phyloP scores from a whole-genome alignment of 495 filamentous ascomycete species.

The Physcia stellaris region DNA sequence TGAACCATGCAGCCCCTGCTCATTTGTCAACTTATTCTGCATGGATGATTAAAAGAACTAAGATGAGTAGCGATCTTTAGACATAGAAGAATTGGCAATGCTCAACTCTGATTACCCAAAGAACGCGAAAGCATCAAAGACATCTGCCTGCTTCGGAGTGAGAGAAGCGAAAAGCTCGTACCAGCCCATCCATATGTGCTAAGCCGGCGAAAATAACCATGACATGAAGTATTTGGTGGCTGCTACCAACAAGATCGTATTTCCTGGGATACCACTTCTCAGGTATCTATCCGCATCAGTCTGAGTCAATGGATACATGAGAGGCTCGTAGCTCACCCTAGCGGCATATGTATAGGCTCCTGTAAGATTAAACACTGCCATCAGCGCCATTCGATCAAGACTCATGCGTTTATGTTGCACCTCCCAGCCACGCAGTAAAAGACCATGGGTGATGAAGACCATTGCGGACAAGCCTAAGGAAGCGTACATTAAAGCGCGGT shows the following conservation, averaged over 20 bases:
- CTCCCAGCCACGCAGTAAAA: conserved; percentile 23
- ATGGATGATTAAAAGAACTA: no score
- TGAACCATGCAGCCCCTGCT: no score
- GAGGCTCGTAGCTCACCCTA: conserved; percentile 20
- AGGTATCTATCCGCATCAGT: conserved; percentile 22
- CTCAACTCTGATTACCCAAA: no score
- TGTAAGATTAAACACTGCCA: conserved; percentile 24
- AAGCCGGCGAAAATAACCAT: conserved; percentile 33
- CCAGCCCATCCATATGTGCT: conserved; percentile 29
- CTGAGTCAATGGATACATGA: no score
- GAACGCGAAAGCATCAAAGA: no score
- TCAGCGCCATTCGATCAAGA: conserved; percentile 26
- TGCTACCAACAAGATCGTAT: conserved; percentile 37
- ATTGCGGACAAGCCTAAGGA: conserved; percentile 28
- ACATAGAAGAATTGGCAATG: no score
- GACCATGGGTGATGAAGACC: conserved; percentile 29
- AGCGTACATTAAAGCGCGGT: conserved; percentile 27
- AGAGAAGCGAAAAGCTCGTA: no score
- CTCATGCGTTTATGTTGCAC: conserved; percentile 28
- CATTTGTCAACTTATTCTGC: no score
- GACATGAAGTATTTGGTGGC: conserved; percentile 40
- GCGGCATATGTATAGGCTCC: conserved; percentile 30
- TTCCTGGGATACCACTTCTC: conserved; percentile 29
- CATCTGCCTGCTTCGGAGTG: no score
- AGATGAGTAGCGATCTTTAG: no score